phyloP scores from a whole-genome alignment of 352 stramenopile species.

The Pythium brachiatum region DNA sequence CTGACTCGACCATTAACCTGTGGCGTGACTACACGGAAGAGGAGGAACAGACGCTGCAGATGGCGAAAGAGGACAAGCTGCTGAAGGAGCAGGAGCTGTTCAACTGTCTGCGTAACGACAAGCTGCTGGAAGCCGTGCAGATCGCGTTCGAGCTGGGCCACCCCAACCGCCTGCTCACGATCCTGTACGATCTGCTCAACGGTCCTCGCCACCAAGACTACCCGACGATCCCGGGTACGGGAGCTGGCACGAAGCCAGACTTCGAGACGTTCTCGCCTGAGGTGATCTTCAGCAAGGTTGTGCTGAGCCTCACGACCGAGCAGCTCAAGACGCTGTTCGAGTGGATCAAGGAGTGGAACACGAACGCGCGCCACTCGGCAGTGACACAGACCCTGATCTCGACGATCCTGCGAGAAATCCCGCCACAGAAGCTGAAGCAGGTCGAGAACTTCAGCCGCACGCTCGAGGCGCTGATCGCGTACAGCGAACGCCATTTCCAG shows the following conservation, averaged over 20 bases:
- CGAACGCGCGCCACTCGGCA: slow-evolving; percentile 92
- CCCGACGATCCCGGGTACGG: slow-evolving; percentile 34
- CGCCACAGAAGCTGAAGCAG: slow-evolving; percentile 61
- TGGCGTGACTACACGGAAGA: slow-evolving; percentile 95
- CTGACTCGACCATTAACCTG: slow-evolving; percentile 93
- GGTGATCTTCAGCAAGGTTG: slow-evolving; percentile 56
- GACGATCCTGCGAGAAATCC: slow-evolving; percentile 79
- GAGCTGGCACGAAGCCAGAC: slow-evolving; percentile 43
- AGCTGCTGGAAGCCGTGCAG: slow-evolving; percentile 82
- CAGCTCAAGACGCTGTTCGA: slow-evolving; percentile 89
- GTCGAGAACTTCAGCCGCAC: slow-evolving; percentile 74
- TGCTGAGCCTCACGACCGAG: slow-evolving; percentile 79
- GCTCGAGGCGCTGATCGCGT: slow-evolving; percentile 93
- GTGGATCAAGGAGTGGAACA: slow-evolving; percentile 98
- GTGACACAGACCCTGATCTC: slow-evolving; percentile 94
- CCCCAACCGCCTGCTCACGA: slow-evolving; percentile 92
- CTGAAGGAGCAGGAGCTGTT: slow-evolving; percentile 94
- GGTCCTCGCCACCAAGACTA: slow-evolving; percentile 62
- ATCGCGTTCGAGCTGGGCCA: slow-evolving; percentile 93
- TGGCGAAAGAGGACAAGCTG: slow-evolving; percentile 88
- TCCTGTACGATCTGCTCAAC: slow-evolving; percentile 84
- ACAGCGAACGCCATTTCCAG: slow-evolving; percentile 97
- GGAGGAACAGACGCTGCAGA: slow-evolving; percentile 79
- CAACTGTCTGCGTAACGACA: slow-evolving; percentile 92
- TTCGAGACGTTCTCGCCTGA: slow-evolving; percentile 47